Evolutionary conservation across 2,329 filamentous ascomycete genomes (phyloP).

Genomic region (Meredithiella fracta): DNA sequence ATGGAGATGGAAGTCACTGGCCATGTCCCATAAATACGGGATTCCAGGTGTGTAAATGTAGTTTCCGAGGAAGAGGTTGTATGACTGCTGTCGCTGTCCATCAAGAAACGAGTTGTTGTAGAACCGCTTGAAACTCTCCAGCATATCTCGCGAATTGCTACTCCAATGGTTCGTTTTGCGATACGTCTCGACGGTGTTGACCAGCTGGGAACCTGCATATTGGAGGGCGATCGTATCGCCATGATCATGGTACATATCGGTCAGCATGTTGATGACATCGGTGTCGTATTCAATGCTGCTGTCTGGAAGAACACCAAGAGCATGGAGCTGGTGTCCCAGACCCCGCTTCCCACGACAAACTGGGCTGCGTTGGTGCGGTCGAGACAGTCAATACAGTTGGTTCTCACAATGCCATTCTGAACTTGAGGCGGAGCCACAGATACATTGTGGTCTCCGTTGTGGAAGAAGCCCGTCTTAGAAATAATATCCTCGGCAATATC

Average conservation of each 20-base stretch:
- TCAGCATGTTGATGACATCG: slow-evolving; percentile 89
- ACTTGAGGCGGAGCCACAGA: slow-evolving; percentile 38
- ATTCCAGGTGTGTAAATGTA: slow-evolving; percentile 78
- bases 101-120: slow-evolving; percentile 98
- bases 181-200: slow-evolving; percentile 99
- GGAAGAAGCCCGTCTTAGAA: slow-evolving; percentile 78
- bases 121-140: slow-evolving; percentile 96
- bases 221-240: slow-evolving; percentile 96
- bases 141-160: slow-evolving; percentile 93
- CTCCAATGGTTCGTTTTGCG: slow-evolving; percentile 99
- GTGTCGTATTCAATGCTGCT: slow-evolving; percentile 81
- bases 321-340: slow-evolving; percentile 79
- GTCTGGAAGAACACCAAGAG: slow-evolving; percentile 68
- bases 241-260: slow-evolving; percentile 96
- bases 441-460: slow-evolving; percentile 63
- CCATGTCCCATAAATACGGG: slow-evolving; percentile 92
- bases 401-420: slow-evolving; percentile 84
- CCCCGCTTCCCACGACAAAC: slow-evolving; percentile 95
- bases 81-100: slow-evolving; percentile 92
- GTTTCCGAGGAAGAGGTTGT: slow-evolving; percentile 92
- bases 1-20: slow-evolving; percentile 91
- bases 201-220: slow-evolving; percentile 90
- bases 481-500: slow-evolving; percentile 78
- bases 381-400: slow-evolving; percentile 95
- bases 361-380: slow-evolving; percentile 96